A percentile compares a stretch with the other conserved stretches of the same genome.
Conservation (phyloP, 768 basidiomycete species). For the Termitomyces heimii region DNA sequence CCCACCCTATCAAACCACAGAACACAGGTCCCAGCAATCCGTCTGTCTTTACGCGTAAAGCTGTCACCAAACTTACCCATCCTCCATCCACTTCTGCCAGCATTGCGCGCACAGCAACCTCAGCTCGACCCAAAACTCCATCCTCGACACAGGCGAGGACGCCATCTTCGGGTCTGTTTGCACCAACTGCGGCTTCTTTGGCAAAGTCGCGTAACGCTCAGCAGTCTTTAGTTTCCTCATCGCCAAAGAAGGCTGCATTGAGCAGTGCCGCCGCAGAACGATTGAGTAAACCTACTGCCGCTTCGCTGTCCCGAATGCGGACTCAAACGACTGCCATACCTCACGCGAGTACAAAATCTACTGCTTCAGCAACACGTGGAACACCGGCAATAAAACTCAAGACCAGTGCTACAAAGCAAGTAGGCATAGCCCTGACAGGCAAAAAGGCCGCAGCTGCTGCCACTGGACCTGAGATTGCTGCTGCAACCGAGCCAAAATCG, state of each 20-base stretch:
- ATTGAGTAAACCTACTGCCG: conserved; percentile 78
- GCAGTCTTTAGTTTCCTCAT: conserved; percentile 34
- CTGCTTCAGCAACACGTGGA: conserved; percentile 23
- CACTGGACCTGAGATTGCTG: conserved; percentile 4
- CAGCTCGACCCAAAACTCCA: conserved; percentile 26
- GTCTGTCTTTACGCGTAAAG: conserved; percentile 23
- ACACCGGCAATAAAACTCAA: conserved; percentile 18
- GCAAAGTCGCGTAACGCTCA: conserved; percentile 58
- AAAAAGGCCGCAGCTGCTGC: conserved; percentile 19
- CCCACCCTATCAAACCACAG: conserved; percentile 26
- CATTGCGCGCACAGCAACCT: conserved; percentile 17
- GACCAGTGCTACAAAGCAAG: background rate
- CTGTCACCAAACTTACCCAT: conserved; percentile 16
- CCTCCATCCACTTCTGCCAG: conserved; percentile 23
- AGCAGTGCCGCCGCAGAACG: conserved; percentile 55
- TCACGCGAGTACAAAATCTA: conserved; percentile 19
- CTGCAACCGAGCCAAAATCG: background rate
- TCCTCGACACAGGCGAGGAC: conserved; percentile 48
- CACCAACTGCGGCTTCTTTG: conserved; percentile 79
- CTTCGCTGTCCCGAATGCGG: conserved; percentile 61
- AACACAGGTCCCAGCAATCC: conserved; percentile 35
- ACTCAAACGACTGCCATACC: conserved; percentile 23
- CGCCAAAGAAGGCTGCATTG: conserved; percentile 49
- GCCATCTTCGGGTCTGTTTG: conserved; percentile 63
- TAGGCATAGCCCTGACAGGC: conserved; percentile 11